phyloP scores from a whole-genome alignment of 257 asterid genomes.

The Linaria vulgaris region DNA sequence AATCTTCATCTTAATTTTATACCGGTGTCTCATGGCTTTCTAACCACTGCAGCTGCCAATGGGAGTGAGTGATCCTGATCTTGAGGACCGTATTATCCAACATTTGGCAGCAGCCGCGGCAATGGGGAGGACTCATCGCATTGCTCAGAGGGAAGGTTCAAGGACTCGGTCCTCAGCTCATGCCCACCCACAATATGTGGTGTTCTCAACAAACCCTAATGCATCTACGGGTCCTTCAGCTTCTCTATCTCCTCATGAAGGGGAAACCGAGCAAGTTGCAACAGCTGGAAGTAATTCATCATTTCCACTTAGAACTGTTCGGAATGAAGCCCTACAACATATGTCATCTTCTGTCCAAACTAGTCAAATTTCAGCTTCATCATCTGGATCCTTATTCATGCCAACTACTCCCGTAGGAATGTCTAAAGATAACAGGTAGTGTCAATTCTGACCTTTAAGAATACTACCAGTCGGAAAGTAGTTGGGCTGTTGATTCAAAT shows the following conservation, averaged over 20 bases:
- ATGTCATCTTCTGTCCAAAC: conserved; percentile 35
- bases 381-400: conserved; percentile 43
- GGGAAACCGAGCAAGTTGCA: conserved; percentile 40
- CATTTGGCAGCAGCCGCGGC: conserved; percentile 95
- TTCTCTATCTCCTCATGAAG: conserved; percentile 29
- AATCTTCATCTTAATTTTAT: conserved; percentile 10
- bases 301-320: conserved; percentile 20
- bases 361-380: conserved; percentile 48
- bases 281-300: conserved; percentile 33
- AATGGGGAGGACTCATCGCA: conserved; percentile 74
- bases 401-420: conserved; percentile 34
- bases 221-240: conserved; percentile 44
- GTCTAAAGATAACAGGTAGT: conserved; percentile 52
- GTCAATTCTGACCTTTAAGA: conserved; percentile 21
- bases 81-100: conserved; percentile 85
- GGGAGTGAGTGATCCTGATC: conserved; percentile 60
- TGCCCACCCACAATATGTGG: conserved; percentile 53
- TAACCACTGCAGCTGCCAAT: conserved; percentile 58
- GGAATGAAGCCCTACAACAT: conserved; percentile 32
- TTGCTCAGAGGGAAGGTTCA: conserved; percentile 62
- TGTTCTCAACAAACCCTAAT: conserved; percentile 52
- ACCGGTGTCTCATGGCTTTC: conserved; percentile 19
- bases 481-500: background rate
- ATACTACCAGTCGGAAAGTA: conserved; percentile 1
- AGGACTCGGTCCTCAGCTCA: conserved; percentile 58